Conservation (phyloP, 306 rosid genomes). For the Carpinus fangiana region DNA sequence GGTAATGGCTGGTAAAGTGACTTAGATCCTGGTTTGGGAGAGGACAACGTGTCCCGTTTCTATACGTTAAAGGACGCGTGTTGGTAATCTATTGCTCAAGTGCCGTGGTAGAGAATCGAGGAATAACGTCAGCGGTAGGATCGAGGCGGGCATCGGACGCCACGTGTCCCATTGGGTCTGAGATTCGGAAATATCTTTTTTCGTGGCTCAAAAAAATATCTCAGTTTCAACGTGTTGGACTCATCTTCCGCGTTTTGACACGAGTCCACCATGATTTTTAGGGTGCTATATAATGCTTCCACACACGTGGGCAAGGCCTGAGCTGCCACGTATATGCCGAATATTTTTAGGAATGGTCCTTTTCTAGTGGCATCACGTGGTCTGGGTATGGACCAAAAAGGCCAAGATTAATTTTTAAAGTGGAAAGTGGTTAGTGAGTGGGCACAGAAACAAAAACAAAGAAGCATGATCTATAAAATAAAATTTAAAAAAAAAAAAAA, state of each 20-base stretch:
- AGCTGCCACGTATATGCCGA: constrained; percentile 15
- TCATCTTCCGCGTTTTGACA: neutral
- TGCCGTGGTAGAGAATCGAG: constrained; percentile 22
- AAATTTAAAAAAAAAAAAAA: no score
- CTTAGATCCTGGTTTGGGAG: neutral
- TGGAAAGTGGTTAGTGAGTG: no score
- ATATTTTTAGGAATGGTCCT: neutral
- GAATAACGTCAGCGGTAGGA: constrained; percentile 16
- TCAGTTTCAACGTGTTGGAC: constrained; percentile 19
- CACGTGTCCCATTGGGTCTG: constrained; percentile 19
- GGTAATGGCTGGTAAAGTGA: neutral
- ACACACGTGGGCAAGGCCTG: constrained; percentile 19
- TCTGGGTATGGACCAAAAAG: neutral
- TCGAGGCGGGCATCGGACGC: neutral
- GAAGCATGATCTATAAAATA: no score
- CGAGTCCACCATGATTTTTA: constrained; percentile 25
- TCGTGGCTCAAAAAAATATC: constrained; percentile 40
- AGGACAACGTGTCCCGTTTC: neutral
- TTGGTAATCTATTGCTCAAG: neutral
- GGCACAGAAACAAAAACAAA: no score
- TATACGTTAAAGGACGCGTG: constrained; percentile 12
- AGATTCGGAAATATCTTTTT: constrained; percentile 22
- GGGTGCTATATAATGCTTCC: neutral
- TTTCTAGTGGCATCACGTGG: constrained; percentile 9
- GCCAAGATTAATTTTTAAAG: neutral